Evolutionary conservation across 176 grass and related monocot species (phyloP), one percentile per base, ranked within the genome.

Genomic region (Phyllostachys edulis): DNA sequence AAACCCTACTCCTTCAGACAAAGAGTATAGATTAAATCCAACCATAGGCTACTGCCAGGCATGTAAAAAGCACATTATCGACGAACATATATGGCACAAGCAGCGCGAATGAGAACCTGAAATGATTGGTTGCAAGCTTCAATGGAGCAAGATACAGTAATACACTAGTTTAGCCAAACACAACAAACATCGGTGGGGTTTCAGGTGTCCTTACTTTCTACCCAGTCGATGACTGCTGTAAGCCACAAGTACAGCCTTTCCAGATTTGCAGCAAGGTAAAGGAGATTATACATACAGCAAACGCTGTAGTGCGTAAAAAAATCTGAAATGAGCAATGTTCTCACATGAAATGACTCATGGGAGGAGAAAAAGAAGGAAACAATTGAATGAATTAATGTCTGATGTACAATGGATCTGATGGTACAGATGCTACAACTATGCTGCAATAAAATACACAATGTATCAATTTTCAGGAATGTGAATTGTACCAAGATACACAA

Each of bases 371-470:
- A 63, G 56, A 84, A 62, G 34, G 9, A 34, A 92, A 88, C 59
- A 89, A 93, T 87, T 82, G 88, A 97, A 97, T 94, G 84, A 93
- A 96, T 97, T 81, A 79, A 90, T 93, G 52, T 84, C 81, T 93
- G 90, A 84, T 93, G 91, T 93, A 89, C 85, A 93, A 82, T 52
- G 59, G 62, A n/a, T 87, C 67, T 87, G 67, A 90, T 92, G 87
- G 77, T 90, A 90, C 76, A 87, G 64, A 49, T 72, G 73, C 81
- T 90, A 90, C 80, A 90, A 87, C 88, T 90, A 93, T 73, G 81
- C 87, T 90, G 71, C 77, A 34, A 83, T 45, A 14, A 85, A 86
- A 80, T 90, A 85, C 88, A 93, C 78, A 81, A 87, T 78, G 72
- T 73, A 76, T 62, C 85, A 90, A 77, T 69, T 78, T 84, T 64